phyloP scores from a whole-genome alignment of 2,329 filamentous ascomycete genomes.

The Calycina herbarum region DNA sequence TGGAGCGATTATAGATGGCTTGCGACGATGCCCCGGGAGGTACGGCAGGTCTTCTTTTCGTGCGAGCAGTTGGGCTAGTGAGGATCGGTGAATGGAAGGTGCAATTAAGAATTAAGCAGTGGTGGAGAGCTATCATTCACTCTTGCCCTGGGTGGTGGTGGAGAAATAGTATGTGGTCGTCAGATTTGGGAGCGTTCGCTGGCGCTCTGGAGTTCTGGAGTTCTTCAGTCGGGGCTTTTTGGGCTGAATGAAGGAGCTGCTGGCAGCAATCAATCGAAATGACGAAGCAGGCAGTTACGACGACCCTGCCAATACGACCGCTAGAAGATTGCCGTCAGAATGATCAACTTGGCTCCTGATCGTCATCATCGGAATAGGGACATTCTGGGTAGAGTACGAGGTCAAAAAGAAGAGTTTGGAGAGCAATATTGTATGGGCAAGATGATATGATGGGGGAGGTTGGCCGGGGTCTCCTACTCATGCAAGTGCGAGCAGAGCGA shows the following conservation, averaged over 20 bases:
- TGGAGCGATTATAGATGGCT: conserved; percentile 17
- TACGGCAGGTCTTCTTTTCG: conserved; percentile 14
- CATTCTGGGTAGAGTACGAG: neutral
- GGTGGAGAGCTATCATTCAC: neutral
- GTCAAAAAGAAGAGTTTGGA: neutral
- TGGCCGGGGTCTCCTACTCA: neutral
- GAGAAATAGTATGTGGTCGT: neutral
- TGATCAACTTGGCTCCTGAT: neutral
- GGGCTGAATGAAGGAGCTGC: neutral
- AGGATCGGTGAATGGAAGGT: neutral
- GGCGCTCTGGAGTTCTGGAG: neutral
- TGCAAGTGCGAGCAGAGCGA: neutral
- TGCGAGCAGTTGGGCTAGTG: neutral
- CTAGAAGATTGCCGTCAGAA: neutral
- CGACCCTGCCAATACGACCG: neutral
- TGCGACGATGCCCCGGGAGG: conserved; percentile 25
- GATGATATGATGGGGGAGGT: no score
- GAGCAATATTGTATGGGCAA: no score
- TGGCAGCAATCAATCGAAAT: conserved; percentile 25
- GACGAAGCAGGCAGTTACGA: conserved; percentile 19
- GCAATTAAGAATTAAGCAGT: neutral
- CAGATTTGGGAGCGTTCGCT: neutral
- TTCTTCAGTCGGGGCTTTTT: neutral
- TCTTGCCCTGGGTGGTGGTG: neutral
- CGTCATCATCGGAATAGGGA: neutral